Evolutionary conservation across 257 asterid genomes (phyloP), one percentile per base, ranked within the genome.

Genomic region (Jaltomata sinuosa): DNA sequence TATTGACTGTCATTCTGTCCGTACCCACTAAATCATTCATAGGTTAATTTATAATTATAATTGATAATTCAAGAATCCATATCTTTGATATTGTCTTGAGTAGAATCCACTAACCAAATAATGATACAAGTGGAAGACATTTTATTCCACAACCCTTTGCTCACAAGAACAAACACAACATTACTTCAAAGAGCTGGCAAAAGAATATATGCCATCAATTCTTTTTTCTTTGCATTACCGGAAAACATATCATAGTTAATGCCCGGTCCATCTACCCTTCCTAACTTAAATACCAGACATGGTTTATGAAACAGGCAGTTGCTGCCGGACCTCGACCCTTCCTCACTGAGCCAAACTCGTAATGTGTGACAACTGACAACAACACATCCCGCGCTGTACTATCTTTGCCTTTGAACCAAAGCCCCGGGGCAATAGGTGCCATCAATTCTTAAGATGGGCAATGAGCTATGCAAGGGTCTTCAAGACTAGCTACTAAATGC

Each of bases 71-170:
- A 12, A n/a, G 81, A 50, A 84, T 57, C 89, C 88, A 62, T 81
- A 88, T 80, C 89, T 57, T 79, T 76, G 78, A 64, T 80, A 77
- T 81, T 81, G 86, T 83, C 49, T 79, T 71, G 83, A 49, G 81
- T 59, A 59, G 59, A 81, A 85, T 83, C 86, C 86, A 82, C 29
- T 79, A 81, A 84, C 84, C 84, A 49, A 42, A 86, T 85, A 87
- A 59, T 42, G 27, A 64, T 84, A 81, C 74, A 87, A 55, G 83
- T 82, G 89, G 49, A 81, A 76, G 78, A 85, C 86, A 85, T 76
- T 83, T 80, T 62, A 86, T 85, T 85, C 80, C 79, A 87, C 85
- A 89, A 64, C 53, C 40, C 22, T 81, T 40, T 81, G 74, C 49
- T 34, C 49, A 80, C 87, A 82, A 80, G 79, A 29, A 83, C 55